Base-by-base conservation (phyloP, 441 rosid species). In the Syzygium syzygioides region DNA sequence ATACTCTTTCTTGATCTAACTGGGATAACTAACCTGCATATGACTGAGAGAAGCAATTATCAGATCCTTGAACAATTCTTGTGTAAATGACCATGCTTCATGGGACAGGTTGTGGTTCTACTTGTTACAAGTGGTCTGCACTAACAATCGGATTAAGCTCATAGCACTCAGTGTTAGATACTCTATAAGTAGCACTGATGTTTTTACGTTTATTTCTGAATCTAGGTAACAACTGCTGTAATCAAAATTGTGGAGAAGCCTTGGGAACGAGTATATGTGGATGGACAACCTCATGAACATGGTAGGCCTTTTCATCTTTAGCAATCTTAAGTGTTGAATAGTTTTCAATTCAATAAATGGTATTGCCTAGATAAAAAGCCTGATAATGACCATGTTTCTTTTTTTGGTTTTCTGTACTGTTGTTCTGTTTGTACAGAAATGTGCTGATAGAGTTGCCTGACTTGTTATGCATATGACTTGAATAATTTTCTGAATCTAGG, bases 181-280 rank as follows among this genome's bases (percentile, higher is more conserved):
- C n/a, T 87, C 79, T 87, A 76, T 52, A 56, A 32, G 57, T 48
- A 76, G 54, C 41, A 41, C 18, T 56, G 37, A 83, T 59, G 80
- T 52, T 37, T 41, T 71, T 45, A 25, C 12, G 4, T 25, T 83
- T 54, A 19, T n/a, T 41, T 64, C 26, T 53, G 79, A 64, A 80
- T 85, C 59, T 52, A 98, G 99, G 99, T 96, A 79, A 94, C 89
- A 87, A 90, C 96, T 86, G 97, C 97, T 76, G 91, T 94, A n/a
- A 93, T 96, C 55, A 95, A 86, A 86, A 92, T 98, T 90, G 96
- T 93, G 89, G 99, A 98, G 93, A 96, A 96, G 93, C 99, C 98
- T 2, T 98, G 99, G 99, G 98, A 96, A 88, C 98, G 99, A 14
- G 95, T 95, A 23, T 52, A 18, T 54, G 55, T 96, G 17, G 93